Evolutionary conservation across 2,329 filamentous ascomycete genomes (phyloP), one percentile per base, ranked within the genome.

Genomic region (Leptographium wingfieldii): DNA sequence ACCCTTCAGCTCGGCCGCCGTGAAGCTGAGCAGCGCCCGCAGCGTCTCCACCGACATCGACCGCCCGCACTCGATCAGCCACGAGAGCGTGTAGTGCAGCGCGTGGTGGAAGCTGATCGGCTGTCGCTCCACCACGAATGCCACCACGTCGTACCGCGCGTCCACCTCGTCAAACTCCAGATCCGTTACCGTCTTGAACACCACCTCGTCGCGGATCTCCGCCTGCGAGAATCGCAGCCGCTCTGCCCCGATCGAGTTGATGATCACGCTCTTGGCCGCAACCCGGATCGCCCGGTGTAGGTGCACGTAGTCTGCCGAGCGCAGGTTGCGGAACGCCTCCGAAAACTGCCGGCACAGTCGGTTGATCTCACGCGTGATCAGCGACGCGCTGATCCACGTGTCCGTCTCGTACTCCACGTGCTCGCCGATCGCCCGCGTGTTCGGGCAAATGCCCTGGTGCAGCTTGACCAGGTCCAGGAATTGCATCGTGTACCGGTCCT

Each of bases 381-480:
- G 80, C 7, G 92, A 96, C 3, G 94, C 92, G 61, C 90, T 95
- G 58, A 99, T 97, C 94, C 94, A 99, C 25, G 90, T 88, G 73
- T 99, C 95, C 2, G 92, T 95, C 73, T 99, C 94, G 69, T 97
- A 99, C 71, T 99, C 95, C 38, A 99, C 89, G 70, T 99, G 94
- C 69, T 97, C 94, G 19, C 92, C 91, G 27, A 96, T 83, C 2
- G 92, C 94, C 63, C 95, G 83, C 54, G 92, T 80, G 67, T 97
- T 99, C 1, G 94, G 94, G 67, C 92, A 96, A 60, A 99, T 96
- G 33, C 94, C 92, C 74, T 99, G 95, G 65, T 96, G 92, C 54
- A 99, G 80, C 72, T 96, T 96, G 64, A 96, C 90, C 19, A 99
- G 78, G 69, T 99, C 95, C 53, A 99, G 77, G 72, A 97, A 99